These are phyloP conservation scores for Irpex sp. DNA, from an alignment of 1,284 basidiomycete species.

Conservation along the genomic window DNA sequence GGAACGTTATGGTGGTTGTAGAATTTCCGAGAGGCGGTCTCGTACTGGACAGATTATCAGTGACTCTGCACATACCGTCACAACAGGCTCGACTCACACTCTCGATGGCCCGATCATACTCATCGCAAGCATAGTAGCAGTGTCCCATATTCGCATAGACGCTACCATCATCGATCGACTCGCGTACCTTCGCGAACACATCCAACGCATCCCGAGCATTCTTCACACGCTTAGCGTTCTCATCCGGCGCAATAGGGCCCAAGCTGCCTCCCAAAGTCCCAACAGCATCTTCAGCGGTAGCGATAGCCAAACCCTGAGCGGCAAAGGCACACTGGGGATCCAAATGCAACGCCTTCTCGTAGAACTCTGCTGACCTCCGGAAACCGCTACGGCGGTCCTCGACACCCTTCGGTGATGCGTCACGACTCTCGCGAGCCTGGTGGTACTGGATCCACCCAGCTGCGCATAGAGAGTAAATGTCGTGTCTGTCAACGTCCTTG, in stretches of 20 bases:
- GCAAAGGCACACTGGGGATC: conserved; percentile 86
- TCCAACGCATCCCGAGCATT: conserved; percentile 83
- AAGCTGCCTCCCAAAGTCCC: conserved; percentile 57
- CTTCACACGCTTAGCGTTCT: conserved; percentile 58
- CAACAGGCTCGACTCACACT: conserved; percentile 59
- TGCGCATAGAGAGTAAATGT: conserved; percentile 89
- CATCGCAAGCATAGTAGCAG: conserved; percentile 87
- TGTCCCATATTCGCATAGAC: conserved; percentile 96
- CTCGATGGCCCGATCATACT: conserved; percentile 92
- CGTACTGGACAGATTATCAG: conserved; percentile 57
- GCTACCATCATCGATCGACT: conserved; percentile 80
- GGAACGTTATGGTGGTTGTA: conserved; percentile 69
- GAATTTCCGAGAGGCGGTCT: conserved; percentile 77
- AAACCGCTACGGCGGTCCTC: conserved; percentile 79
- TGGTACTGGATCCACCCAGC: conserved; percentile 83
- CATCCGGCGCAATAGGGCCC: conserved; percentile 48
- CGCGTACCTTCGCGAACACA: conserved; percentile 85
- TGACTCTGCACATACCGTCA: neutral
- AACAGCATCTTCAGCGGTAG: conserved; percentile 85
- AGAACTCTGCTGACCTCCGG: conserved; percentile 82
- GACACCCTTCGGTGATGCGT: conserved; percentile 49
- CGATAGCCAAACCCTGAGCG: conserved; percentile 90
- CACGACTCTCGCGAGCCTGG: conserved; percentile 77
- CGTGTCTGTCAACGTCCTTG: conserved; percentile 79
- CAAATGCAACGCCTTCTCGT: conserved; percentile 81